These are phyloP conservation scores for Colletotrichum sidae DNA, from an alignment of 2,329 filamentous ascomycete genomes.

Conservation along the genomic window DNA sequence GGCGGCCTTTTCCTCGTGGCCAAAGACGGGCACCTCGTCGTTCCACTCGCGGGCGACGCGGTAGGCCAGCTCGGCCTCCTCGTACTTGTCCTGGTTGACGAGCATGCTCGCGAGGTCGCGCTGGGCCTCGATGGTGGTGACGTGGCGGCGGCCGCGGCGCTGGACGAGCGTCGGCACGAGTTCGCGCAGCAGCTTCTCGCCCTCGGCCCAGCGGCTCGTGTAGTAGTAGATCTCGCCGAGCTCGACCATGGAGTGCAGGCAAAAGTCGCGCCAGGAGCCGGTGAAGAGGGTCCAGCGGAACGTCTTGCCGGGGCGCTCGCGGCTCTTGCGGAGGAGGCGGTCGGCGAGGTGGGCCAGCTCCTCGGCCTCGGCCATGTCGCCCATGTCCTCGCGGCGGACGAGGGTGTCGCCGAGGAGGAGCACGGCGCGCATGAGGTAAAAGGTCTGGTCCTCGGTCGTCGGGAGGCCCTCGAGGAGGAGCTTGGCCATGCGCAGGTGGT, in stretches of 20 bases:
- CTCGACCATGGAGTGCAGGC: constrained; percentile 40
- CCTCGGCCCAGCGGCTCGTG: constrained; percentile 38
- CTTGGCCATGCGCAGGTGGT: constrained; percentile 36
- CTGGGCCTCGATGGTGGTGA: constrained; percentile 39
- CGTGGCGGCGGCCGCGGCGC: constrained; percentile 33
- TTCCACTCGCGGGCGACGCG: constrained; percentile 38
- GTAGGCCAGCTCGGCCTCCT: constrained; percentile 36
- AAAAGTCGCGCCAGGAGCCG: constrained; percentile 38
- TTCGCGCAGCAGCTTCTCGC: constrained; percentile 38
- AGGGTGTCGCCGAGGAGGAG: constrained; percentile 39
- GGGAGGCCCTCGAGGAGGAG: constrained; percentile 32
- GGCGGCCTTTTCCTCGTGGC: constrained; percentile 38
- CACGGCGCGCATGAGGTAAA: constrained; percentile 38
- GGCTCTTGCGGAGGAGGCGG: constrained; percentile 25
- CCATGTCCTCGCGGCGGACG: constrained; percentile 37
- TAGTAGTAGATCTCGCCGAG: constrained; percentile 41
- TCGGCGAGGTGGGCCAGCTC: constrained; percentile 33
- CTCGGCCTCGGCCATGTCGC: constrained; percentile 35
- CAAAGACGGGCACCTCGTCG: constrained; percentile 34
- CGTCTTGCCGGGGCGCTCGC: constrained; percentile 21
- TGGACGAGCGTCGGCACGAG: constrained; percentile 36
- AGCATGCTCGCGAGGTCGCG: constrained; percentile 39
- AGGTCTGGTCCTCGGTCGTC: constrained; percentile 31
- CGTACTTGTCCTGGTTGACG: constrained; percentile 38
- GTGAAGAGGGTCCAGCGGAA: constrained; percentile 36